A percentile compares a stretch with the other conserved stretches of the same genome.
phyloP scores from a whole-genome alignment of 257 asterid species.

The Cynanchum wilfordii region DNA sequence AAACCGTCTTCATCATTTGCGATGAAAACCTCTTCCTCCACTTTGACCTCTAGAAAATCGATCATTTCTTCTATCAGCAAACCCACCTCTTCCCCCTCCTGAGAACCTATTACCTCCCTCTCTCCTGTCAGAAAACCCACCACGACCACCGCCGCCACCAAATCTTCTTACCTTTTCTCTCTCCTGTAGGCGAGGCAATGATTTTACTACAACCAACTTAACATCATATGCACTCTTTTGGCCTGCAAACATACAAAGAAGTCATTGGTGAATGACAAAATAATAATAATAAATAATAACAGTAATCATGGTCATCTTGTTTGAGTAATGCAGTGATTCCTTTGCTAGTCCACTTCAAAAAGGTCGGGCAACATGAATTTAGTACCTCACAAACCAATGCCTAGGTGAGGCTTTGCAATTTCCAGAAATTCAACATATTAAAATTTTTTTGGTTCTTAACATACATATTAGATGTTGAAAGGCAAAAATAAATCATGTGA shows the following conservation, averaged over 20 bases:
- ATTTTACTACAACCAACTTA: conserved; percentile 51
- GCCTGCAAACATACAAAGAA: conserved; percentile 36
- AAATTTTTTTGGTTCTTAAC: too few species aligned
- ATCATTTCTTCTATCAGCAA: conserved; percentile 25
- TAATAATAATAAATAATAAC: too few species aligned
- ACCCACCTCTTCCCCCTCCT: conserved; percentile 38
- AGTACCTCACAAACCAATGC: neutral
- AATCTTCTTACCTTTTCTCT: conserved; percentile 57
- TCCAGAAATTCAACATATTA: neutral
- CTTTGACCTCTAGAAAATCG: conserved; percentile 30
- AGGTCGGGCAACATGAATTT: neutral
- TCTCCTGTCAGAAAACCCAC: conserved; percentile 38
- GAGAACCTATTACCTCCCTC: conserved; percentile 28
- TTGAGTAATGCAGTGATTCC: neutral
- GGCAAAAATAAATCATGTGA: neutral
- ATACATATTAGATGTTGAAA: neutral
- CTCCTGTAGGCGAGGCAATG: conserved; percentile 66
- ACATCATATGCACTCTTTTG: conserved; percentile 57
- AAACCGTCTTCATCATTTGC: conserved; percentile 47
- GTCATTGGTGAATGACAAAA: neutral
- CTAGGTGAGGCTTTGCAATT: neutral
- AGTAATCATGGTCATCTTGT: neutral
- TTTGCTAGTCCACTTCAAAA: neutral
- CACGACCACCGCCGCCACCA: conserved; percentile 49
- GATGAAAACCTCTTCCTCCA: conserved; percentile 35